These are phyloP conservation scores for Oryza brachyantha DNA, from an alignment of 176 grass and related monocot genomes.

Conservation along the genomic window DNA sequence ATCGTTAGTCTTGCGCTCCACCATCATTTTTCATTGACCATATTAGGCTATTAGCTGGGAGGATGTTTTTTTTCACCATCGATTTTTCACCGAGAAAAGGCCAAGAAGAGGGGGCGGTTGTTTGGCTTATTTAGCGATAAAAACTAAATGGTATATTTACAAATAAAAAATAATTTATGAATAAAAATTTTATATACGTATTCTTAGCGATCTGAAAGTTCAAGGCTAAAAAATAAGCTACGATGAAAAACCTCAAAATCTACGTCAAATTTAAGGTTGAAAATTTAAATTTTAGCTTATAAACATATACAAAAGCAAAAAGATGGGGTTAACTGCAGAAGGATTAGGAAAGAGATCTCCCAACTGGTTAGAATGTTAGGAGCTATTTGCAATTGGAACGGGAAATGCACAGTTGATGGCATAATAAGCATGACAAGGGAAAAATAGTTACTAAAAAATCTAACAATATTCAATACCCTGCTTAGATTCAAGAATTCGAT, in stretches of 20 bases:
- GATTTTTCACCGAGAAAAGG: conserved; percentile 17
- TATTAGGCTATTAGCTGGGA: not conserved
- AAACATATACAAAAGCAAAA: no score
- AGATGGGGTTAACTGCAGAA: conserved; percentile 16
- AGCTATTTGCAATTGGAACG: not conserved
- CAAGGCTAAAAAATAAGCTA: no score
- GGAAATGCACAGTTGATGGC: not conserved
- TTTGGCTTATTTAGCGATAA: no score
- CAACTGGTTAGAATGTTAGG: not conserved
- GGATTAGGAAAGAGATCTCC: not conserved
- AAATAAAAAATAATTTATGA: no score
- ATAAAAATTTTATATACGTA: no score
- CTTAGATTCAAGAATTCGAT: not conserved
- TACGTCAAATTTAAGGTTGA: no score
- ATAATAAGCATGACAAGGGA: not conserved
- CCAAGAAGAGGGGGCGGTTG: not conserved
- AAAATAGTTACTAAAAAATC: not conserved
- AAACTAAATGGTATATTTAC: no score
- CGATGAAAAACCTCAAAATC: no score
- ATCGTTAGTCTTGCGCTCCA: conserved; percentile 10
- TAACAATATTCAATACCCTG: not conserved
- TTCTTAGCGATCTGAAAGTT: no score
- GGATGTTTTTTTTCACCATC: not conserved
- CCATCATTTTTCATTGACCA: not conserved
- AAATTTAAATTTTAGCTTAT: no score